Base-by-base conservation (phyloP, 176 grass and related monocot species). In the Calamus simplicifolius region DNA sequence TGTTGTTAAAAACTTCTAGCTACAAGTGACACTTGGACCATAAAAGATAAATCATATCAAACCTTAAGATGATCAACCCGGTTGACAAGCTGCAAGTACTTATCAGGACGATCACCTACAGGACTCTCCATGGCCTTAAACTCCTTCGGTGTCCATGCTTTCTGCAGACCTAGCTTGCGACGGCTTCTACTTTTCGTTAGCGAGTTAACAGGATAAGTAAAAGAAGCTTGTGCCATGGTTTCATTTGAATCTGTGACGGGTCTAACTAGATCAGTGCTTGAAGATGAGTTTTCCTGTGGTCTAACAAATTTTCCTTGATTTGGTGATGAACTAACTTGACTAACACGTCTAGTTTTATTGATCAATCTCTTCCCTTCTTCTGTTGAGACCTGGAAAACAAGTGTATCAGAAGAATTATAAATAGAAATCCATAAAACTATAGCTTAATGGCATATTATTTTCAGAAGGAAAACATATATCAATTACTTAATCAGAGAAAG, bases 321-420 rank as follows among this genome's bases (percentile, higher is more conserved):
- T 48, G 29, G 73, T 54, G 77, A 48, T 77, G 70, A 63, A 88
- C 66, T 80, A 61, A 43, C 75, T 70, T 72, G 68, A 59, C 49
- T 55, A 25, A 51, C 19, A 60, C 70, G 73, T 73, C 53, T 85
- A 77, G 60, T 75, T 75, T 85, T 97, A 68, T 51, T 66, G 63
- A 64, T 77, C 48, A 72, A 74, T 55, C 51, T 35, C 68, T 85
- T 92, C 79, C 77, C 81, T 88, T 95, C 86, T 81, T 85, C 84
- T 70, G 63, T 55, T 64, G 76, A 82, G 52, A 78, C 78, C 93
- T 98, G 77, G 8, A 52, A 30, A 28, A 23, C 43, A 80, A 56
- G 70, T n/a, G 53, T 4, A 85, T 58, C 74, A 38, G 15, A 61
- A 13, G 35, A 43, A 43, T 12, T 2, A 43, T 43, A 12, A 43